These are phyloP conservation scores for Pyrenophora graminea DNA, from an alignment of 2,329 filamentous ascomycete species.

Conservation along the genomic window DNA sequence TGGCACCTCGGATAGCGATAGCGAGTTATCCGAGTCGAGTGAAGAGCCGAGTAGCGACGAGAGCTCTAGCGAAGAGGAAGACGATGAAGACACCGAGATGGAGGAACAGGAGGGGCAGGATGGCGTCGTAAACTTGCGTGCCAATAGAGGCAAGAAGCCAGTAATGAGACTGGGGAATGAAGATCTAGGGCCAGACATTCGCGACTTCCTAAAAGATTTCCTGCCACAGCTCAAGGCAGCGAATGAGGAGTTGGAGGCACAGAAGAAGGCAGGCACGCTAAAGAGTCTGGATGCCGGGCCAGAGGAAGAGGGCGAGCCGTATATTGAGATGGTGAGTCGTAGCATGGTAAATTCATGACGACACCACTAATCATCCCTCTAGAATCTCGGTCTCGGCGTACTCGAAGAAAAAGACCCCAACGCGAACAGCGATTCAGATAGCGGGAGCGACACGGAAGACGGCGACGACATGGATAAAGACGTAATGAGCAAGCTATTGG, in stretches of 20 bases:
- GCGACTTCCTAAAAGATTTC: conserved; percentile 47
- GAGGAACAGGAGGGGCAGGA: conserved; percentile 10
- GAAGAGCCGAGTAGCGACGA: conserved; percentile 46
- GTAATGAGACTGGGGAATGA: conserved; percentile 33
- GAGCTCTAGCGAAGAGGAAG: conserved; percentile 36
- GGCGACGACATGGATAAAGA: conserved; percentile 33
- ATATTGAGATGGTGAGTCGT: conserved; percentile 49
- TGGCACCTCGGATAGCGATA: conserved; percentile 28
- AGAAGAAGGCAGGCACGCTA: conserved; percentile 47
- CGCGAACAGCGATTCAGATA: conserved; percentile 24
- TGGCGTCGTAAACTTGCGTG: conserved; percentile 34
- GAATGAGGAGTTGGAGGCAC: conserved; percentile 49
- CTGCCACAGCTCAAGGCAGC: conserved; percentile 50
- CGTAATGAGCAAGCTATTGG: conserved; percentile 45
- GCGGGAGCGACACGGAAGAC: conserved; percentile 26
- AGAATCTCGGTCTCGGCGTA: conserved; percentile 54
- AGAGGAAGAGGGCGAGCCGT: conserved; percentile 34
- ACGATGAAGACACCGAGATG: conserved; percentile 19
- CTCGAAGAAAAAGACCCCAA: conserved; percentile 47
- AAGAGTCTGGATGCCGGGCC: conserved; percentile 36
- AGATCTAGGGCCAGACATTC: conserved; percentile 37
- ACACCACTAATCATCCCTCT: conserved; percentile 11
- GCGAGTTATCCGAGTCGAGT: conserved; percentile 41
- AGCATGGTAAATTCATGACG: not conserved
- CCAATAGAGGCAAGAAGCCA: conserved; percentile 39